Evolutionary conservation across 495 filamentous ascomycete genomes (phyloP).

Genomic region (Lepidopterella palustris): DNA sequence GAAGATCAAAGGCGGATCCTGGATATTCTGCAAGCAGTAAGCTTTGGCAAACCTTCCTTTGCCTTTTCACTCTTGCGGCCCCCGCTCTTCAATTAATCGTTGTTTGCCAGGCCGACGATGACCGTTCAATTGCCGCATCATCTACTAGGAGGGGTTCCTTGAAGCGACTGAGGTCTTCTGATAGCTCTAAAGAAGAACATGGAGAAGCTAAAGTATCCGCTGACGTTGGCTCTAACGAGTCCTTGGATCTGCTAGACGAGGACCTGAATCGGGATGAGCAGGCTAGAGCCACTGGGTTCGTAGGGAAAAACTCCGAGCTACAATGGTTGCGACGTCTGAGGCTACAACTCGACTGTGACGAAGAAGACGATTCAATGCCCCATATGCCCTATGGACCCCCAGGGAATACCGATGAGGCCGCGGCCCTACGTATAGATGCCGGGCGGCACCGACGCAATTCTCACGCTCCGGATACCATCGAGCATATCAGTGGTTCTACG

Average conservation of each 20-base stretch:
- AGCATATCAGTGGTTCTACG: constrained; percentile 22
- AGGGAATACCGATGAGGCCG: constrained; percentile 9
- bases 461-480: not conserved
- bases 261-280: constrained; percentile 50
- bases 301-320: constrained; percentile 56
- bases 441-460: constrained; percentile 25
- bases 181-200: constrained; percentile 16
- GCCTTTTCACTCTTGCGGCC: not conserved
- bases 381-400: constrained; percentile 18
- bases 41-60: not conserved
- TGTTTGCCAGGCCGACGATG: not conserved
- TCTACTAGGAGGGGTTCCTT: not conserved
- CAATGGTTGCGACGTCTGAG: constrained; percentile 50
- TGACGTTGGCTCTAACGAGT: constrained; percentile 55
- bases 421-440: constrained; percentile 21
- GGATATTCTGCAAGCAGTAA: not conserved
- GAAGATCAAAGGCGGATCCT: not conserved
- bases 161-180: not conserved
- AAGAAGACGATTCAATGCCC: not conserved
- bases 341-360: constrained; percentile 10
- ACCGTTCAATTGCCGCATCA: not conserved
- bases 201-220: constrained; percentile 42
- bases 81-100: not conserved
- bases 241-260: constrained; percentile 55
- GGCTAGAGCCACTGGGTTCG: constrained; percentile 46